phyloP scores from a whole-genome alignment of 495 filamentous ascomycete species.

The Daldinia loculata region DNA sequence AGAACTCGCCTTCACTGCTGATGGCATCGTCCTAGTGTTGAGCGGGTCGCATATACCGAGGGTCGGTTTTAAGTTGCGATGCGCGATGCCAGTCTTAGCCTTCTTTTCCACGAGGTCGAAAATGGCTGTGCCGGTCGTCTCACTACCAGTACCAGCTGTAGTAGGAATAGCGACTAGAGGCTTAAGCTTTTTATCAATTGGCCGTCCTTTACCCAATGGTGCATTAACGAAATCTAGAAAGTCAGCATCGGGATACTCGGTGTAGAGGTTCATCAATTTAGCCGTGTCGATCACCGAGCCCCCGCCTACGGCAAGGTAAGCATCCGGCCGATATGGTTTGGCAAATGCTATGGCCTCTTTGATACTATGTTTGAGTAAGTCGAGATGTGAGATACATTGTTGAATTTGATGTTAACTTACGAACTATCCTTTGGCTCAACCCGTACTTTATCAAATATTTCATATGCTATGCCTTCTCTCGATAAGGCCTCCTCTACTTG shows the following conservation, averaged over 20 bases:
- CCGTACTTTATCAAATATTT: conserved; percentile 77
- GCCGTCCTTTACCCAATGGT: conserved; percentile 85
- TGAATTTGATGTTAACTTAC: conserved; percentile 55
- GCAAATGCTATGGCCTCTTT: conserved; percentile 87
- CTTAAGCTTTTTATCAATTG: conserved; percentile 78
- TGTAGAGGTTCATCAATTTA: conserved; percentile 98
- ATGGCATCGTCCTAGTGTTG: conserved; percentile 94
- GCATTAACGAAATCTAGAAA: conserved; percentile 99
- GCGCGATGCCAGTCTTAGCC: conserved; percentile 94
- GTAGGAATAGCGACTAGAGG: conserved; percentile 94
- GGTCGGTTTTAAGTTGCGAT: conserved; percentile 92
- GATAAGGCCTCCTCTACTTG: conserved; percentile 80
- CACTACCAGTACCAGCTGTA: conserved; percentile 92
- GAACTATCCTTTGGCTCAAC: conserved; percentile 95
- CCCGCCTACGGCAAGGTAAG: conserved; percentile 90
- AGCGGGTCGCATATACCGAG: conserved; percentile 95
- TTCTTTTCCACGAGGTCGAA: conserved; percentile 90
- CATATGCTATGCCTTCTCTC: conserved; percentile 78
- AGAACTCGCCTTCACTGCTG: conserved; percentile 85
- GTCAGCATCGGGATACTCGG: conserved; percentile 82
- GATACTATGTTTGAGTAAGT: conserved; percentile 60
- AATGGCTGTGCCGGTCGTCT: conserved; percentile 97
- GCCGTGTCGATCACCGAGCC: conserved; percentile 95
- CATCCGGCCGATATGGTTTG: conserved; percentile 80
- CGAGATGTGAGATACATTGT: background rate